Base-by-base conservation (phyloP, 1,284 basidiomycete genomes). In the Sparassis latifolia region DNA sequence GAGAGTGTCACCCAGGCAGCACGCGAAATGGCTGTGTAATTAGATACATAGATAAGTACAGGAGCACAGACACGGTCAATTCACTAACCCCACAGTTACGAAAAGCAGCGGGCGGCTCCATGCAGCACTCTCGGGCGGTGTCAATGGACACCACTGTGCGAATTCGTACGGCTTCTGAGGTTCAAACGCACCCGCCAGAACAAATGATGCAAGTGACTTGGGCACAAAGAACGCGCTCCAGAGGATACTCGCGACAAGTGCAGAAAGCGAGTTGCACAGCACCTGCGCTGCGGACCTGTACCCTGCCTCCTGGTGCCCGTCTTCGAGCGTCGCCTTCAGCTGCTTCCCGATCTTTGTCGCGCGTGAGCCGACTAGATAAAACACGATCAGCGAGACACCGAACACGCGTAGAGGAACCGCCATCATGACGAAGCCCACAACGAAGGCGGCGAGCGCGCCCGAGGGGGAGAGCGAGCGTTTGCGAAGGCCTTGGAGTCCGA, bases 291-390 rank as follows among this genome's bases (percentile, higher is more conserved):
- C 86, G 31, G 73, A 79, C 30, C 93, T 75, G 63, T 93, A 85
- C 0, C 86, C 87, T 0, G 70, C 75, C 44, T 79, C 79, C 42
- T 86, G 78, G 57, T 86, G 82, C 0, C 83, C 88, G 45, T 89
- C 88, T 65, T 98, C 95, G 30, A 95, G 74, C 52, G 70, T 70
- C 2, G 80, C 80, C 66, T 97, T 98, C 47, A 69, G 69, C 44
- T 73, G 65, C 61, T 81, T 84, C 28, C 88, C 82, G 52, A 85
- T 84, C 77, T 92, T 94, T 4, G 94, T 97, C 0, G 92, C 93
- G 46, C 81, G 75, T 47, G 88, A 91, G 0, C 86, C 93, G 1
- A 84, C 60, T 20, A 94, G 73, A 66, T 96, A 95, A 69, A 97
- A 92, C 0, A 80, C 79, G 50, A 95, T 80, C 58, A 96, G 74